Base-by-base conservation (phyloP, 352 stramenopile genomes). In the Aphanomyces invadans region DNA sequence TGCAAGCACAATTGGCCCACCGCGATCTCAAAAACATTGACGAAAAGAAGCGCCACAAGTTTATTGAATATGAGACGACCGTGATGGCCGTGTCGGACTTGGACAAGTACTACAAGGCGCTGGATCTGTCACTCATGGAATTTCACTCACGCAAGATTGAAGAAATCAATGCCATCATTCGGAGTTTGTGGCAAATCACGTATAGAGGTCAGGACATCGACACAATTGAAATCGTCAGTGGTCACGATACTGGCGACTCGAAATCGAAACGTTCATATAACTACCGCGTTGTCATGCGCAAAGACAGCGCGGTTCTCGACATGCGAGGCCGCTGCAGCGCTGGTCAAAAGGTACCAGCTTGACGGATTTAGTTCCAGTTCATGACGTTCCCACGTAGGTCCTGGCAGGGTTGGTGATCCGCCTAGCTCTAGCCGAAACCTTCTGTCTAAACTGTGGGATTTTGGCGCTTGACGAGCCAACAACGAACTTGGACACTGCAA, bases 151-250 rank as follows among this genome's bases (percentile, higher is more conserved):
- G 97, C 65, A 99, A 99, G 74, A 98, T 99, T 54, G 87, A 89
- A 46, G 96, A 99, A 68, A 99, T 99, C 74, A 99, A 99, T 80
- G 97, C 96, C 36, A 98, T 98, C 62, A 99, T 99, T 70, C 81
- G 87, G 26, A 96, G 98, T 54, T 75, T 99, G 17, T 99, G 97
- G 97, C 83, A 96, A 64, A 88, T 98, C 33, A 99, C 96, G 2
- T 99, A 99, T 87, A 98, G 98, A 68, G 97, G 97, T 0, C 85
- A 98, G 73, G 98, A 99, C 74, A 99, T 99, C 64, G 97, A 98
- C 64, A 98, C 93, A 19, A 99, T 99, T 74, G 89, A 99, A 76
- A 90, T 99, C 25, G 81, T 97, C 38, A 98, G 89, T 19, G 95
- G 95, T 28, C 85, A 97, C 73, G 87, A 85, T 4, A 67, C 73